phyloP scores from a whole-genome alignment of 768 basidiomycete genomes.

The Hydnum rufescens region DNA sequence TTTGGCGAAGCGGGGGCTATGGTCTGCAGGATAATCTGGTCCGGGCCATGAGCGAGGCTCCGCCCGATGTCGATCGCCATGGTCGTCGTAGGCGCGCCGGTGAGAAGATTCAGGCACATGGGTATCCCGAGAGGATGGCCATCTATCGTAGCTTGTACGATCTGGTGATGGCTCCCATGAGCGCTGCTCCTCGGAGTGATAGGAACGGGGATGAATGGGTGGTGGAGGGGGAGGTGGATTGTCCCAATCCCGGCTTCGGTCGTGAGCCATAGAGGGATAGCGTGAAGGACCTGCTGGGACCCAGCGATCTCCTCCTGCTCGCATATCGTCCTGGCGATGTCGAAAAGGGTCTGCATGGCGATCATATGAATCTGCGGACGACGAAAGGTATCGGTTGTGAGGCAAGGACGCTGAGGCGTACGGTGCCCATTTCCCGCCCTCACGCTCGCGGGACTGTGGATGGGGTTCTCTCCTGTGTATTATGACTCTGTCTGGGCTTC shows the following conservation, averaged over 20 bases:
- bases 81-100: too few relatives aligned
- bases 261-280: not conserved
- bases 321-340: constrained; percentile 2
- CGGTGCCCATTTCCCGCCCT: not conserved
- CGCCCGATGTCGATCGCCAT: too few relatives aligned
- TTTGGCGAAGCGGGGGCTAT: too few relatives aligned
- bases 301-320: not conserved
- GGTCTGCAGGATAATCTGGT: too few relatives aligned
- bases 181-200: not conserved
- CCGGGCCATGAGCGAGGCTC: too few relatives aligned
- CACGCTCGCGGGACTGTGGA: not conserved
- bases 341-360: constrained; percentile 1
- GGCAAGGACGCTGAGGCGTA: not conserved
- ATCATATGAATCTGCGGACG: constrained; percentile 1
- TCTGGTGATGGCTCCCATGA: too few relatives aligned
- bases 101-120: too few relatives aligned
- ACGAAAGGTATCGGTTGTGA: not conserved
- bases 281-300: not conserved
- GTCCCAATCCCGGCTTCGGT: not conserved
- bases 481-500: not conserved
- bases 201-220: not conserved
- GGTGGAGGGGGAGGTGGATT: not conserved
- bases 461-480: not conserved
- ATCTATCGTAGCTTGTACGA: not conserved
- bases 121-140: not conserved